Percentiles rank a stretch among this genome's conserved stretches.
phyloP scores from a whole-genome alignment of 2,329 filamentous ascomycete genomes.

The Phaeophleospora eucalypticola region DNA sequence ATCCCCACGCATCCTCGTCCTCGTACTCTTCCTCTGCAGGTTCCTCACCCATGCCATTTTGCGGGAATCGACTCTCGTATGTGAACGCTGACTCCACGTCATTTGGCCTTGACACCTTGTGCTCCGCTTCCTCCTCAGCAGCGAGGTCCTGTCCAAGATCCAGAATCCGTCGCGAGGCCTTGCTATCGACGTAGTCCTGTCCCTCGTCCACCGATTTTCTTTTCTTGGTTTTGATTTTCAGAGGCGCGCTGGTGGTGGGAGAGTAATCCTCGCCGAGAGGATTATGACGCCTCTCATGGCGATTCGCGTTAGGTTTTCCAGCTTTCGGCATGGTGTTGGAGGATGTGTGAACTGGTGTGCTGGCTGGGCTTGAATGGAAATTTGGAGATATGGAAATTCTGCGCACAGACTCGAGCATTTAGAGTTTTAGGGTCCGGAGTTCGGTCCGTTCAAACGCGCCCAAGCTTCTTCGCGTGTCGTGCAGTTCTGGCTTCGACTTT shows the following conservation, averaged over 20 bases:
- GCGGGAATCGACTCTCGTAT: constrained; percentile 71
- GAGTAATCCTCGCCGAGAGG: constrained; percentile 85
- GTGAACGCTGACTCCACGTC: constrained; percentile 64
- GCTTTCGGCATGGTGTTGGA: constrained; percentile 70
- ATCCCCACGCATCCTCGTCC: constrained; percentile 65
- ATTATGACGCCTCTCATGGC: constrained; percentile 70
- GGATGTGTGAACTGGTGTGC: not conserved
- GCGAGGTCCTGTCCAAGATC: constrained; percentile 83
- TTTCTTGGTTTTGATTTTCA: constrained; percentile 63
- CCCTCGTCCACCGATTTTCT: constrained; percentile 57
- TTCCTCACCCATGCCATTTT: constrained; percentile 39
- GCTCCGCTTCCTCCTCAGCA: constrained; percentile 68
- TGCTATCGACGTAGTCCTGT: constrained; percentile 68
- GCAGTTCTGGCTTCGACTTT: too few relatives aligned
- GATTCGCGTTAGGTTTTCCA: constrained; percentile 49
- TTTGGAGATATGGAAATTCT: not conserved
- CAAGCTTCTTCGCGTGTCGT: too few relatives aligned
- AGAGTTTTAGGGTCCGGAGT: not conserved
- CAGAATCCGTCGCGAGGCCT: constrained; percentile 82
- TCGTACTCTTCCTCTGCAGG: constrained; percentile 53
- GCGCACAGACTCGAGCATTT: not conserved
- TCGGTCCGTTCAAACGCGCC: constrained; percentile 51
- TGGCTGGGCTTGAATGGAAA: not conserved
- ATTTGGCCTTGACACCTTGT: constrained; percentile 39
- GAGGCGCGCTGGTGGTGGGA: constrained; percentile 65